Evolutionary conservation across 148 eudicot genomes (phyloP), one percentile per base, ranked within the genome.

Genomic region (Suaeda aralocaspica): DNA sequence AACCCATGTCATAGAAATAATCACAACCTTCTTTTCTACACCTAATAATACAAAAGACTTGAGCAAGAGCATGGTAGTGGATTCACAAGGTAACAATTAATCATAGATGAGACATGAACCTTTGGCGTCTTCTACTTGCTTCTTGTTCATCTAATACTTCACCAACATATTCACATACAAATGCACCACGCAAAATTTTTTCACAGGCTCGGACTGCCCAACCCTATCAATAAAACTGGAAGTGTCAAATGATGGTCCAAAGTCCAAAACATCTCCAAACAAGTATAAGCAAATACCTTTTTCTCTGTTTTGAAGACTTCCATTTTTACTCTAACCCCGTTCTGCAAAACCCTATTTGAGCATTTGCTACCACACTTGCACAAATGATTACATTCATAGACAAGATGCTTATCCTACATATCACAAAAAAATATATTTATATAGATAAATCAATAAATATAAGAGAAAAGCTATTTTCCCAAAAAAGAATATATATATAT

Each of bases 321-420:
- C 79, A 91, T 66, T 71, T 81, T 91, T 66, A 82, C 83, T 81
- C 64, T 83, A 65, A 86, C 63, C 56, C 99, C 97, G 72, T 87
- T 89, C 82, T 94, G 99, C 83, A 94, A 74, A 67, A 94, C 89
- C 84, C 97, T 87, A 81, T 94, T 94, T 70, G 78, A 88, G 74
- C 99, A 94, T 68, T 77, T 66, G 70, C 76, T 84, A 67, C 80
- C 84, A 75, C 99, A 94, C 63, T 77, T 68, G 81, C 99, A 94
- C 71, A 71, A 72, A 72, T 78, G 78, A 77, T 89, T 94, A 87
- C 99, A 94, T 77, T 94, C 99, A 64, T 91, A 94, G 25, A 91
- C 87, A 46, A 82, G 76, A 82, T 82, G 86, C 30, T 92, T 92
- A 76, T 91, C 93, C 99, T 94, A 86, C 72, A 76, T 14, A 26